phyloP scores from a whole-genome alignment of 805 yeast species.

The Schizosaccharomyces japonicus region DNA sequence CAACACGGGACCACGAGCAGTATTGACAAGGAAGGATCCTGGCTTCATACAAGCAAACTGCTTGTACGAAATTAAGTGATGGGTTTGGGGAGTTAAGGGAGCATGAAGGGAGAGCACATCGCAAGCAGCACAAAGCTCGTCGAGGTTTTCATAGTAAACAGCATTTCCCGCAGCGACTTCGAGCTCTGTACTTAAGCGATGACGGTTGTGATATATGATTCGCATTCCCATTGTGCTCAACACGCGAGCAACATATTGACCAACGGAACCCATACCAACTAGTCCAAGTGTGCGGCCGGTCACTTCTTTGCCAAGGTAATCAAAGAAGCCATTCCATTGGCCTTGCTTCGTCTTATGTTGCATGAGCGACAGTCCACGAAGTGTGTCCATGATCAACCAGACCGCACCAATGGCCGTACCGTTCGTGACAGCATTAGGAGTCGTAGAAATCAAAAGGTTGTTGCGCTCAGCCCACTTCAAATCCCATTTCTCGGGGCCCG shows the following conservation, averaged over 20 bases:
- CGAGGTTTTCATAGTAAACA: slow-evolving; percentile 24
- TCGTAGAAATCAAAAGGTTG: slow-evolving; percentile 28
- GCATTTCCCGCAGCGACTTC: slow-evolving; percentile 18
- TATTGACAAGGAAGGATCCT: slow-evolving; percentile 31
- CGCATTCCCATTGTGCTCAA: slow-evolving; percentile 26
- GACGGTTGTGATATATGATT: slow-evolving; percentile 30
- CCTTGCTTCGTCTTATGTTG: slow-evolving; percentile 23
- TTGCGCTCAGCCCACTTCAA: slow-evolving; percentile 20
- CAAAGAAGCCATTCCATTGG: slow-evolving; percentile 22
- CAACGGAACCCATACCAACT: slow-evolving; percentile 43
- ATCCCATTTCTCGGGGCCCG: slow-evolving; percentile 34
- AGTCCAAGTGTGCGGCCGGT: slow-evolving; percentile 30
- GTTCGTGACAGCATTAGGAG: slow-evolving; percentile 28
- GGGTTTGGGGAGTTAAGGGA: slow-evolving; percentile 31
- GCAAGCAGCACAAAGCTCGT: slow-evolving; percentile 23
- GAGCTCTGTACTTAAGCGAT: slow-evolving; percentile 22
- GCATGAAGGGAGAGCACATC: slow-evolving; percentile 29
- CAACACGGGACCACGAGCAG: slow-evolving; percentile 38
- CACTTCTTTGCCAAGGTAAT: slow-evolving; percentile 31
- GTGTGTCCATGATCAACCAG: slow-evolving; percentile 26
- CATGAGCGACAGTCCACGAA: slow-evolving; percentile 26
- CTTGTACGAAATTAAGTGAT: slow-evolving; percentile 25
- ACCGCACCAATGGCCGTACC: slow-evolving; percentile 37
- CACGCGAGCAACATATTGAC: slow-evolving; percentile 26
- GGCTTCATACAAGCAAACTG: slow-evolving; percentile 27